phyloP scores from a whole-genome alignment of 2,329 filamentous ascomycete genomes.

The Botryosphaeria dothidea region DNA sequence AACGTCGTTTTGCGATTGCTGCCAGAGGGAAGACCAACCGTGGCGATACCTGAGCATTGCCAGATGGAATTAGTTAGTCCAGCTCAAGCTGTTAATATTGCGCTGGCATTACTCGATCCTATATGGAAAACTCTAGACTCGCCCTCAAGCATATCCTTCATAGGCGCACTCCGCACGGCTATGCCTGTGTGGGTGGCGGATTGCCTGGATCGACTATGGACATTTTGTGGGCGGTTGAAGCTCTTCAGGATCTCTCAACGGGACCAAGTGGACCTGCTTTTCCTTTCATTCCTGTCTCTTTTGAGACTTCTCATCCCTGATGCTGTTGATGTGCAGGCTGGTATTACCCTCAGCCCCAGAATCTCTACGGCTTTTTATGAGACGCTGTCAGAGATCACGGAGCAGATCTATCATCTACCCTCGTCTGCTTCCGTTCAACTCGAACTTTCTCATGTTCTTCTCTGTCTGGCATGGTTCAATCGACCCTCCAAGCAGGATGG shows the following conservation, averaged over 20 bases:
- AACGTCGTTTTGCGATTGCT: conserved; percentile 39
- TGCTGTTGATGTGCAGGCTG: neutral
- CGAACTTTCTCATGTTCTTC: neutral
- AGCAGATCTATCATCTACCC: neutral
- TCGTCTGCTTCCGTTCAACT: neutral
- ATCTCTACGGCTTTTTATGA: conserved; percentile 1
- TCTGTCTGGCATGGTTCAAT: neutral
- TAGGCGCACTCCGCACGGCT: neutral
- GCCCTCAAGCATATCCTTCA: neutral
- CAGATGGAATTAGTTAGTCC: conserved; percentile 34
- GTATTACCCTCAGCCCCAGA: neutral
- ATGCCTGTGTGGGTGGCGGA: conserved; percentile 1
- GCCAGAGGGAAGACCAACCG: conserved; percentile 39
- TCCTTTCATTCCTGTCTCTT: neutral
- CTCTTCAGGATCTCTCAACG: neutral
- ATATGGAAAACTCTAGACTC: neutral
- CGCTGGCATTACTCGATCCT: conserved; percentile 20
- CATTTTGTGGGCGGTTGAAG: neutral
- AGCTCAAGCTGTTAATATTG: conserved; percentile 29
- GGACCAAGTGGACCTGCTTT: neutral
- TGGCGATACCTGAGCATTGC: conserved; percentile 43
- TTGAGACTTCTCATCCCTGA: neutral
- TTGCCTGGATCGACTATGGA: neutral
- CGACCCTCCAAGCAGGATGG: neutral
- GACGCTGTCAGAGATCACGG: neutral